Evolutionary conservation across 169 alveolate species (phyloP), one percentile per base, ranked within the genome.

Genomic region (Eimeria maxima): DNA sequence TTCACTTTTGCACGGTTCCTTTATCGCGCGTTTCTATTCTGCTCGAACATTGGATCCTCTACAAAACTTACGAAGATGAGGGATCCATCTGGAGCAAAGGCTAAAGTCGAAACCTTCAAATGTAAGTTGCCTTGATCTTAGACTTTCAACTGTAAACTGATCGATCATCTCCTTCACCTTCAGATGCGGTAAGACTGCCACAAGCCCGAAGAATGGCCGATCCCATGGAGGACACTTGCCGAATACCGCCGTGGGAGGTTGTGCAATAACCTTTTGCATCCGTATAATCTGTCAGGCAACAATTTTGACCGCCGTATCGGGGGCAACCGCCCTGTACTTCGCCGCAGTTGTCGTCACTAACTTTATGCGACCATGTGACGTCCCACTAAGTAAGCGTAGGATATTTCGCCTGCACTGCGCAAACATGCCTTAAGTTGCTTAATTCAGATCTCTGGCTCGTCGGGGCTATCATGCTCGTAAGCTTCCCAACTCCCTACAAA

Each of bases 11-110:
- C 94, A 65, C 81, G 94, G 71, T 87, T 87, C 71, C 94, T 63
- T 42, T 44, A 87, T 87, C 81, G 94, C 71, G 94, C 71, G 50
- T 55, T 33, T 10, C 33, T 63, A 67, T 63, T 65, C 27, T 65
- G 94, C 44, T 65, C 11, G 38, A 13, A 27, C n/a, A 87, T 65
- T 63, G 94, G 83, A 22, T 27, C 94, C 94, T 65, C 8, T 86
- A 45, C 81, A 63, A 42, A n/a, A 50, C 65, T 63, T 65, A 65
- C 29, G 80, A 65, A 60, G 44, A 87, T 87, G 94, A 87, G 94
- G 83, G 94, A 87, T 42, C 94, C 67, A 87, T 38, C 94, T 29
- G 95, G 88, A 45, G 95, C 95, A 88, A 90, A 90, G 87, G 95
- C 87, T 29, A 90, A 90, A 47, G 87, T 90, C 88, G 95, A 90